phyloP scores from a whole-genome alignment of 306 rosid species.

The Medicago ruthenica region DNA sequence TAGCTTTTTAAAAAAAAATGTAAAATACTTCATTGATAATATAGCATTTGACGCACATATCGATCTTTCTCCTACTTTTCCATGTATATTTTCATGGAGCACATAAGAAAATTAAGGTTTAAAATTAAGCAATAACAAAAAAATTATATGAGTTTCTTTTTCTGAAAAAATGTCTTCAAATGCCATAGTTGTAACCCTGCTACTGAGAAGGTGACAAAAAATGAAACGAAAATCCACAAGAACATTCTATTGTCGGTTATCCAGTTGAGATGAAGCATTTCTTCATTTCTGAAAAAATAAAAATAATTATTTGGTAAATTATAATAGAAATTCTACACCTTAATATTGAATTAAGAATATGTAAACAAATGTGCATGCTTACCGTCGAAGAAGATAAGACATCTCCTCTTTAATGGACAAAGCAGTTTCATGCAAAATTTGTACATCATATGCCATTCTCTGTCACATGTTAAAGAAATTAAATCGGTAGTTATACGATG shows the following conservation, averaged over 20 bases:
- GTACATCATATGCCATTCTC: constrained; percentile 63
- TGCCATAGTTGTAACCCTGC: constrained; percentile 76
- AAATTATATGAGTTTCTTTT: constrained; percentile 68
- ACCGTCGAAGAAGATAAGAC: constrained; percentile 65
- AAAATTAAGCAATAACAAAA: not conserved
- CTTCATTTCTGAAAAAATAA: constrained; percentile 54
- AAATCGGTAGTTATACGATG: too few species aligned
- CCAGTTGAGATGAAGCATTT: constrained; percentile 61
- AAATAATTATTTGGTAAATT: constrained; percentile 44
- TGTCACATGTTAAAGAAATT: constrained; percentile 12
- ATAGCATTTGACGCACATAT: too few species aligned
- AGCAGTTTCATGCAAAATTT: constrained; percentile 52
- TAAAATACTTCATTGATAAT: too few species aligned
- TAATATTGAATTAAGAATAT: not conserved
- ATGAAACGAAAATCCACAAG: constrained; percentile 57
- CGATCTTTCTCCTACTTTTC: too few species aligned
- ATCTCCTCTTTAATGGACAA: constrained; percentile 69
- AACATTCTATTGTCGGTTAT: constrained; percentile 56
- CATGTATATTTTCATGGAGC: not conserved
- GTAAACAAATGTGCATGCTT: constrained; percentile 22
- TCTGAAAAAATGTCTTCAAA: constrained; percentile 71
- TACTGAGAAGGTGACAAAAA: constrained; percentile 62
- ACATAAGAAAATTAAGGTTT: constrained; percentile 12
- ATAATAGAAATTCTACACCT: not conserved
- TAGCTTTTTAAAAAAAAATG: too few species aligned